Evolutionary conservation across 768 basidiomycete species (phyloP).

Genomic region (Trametes cubensis): DNA sequence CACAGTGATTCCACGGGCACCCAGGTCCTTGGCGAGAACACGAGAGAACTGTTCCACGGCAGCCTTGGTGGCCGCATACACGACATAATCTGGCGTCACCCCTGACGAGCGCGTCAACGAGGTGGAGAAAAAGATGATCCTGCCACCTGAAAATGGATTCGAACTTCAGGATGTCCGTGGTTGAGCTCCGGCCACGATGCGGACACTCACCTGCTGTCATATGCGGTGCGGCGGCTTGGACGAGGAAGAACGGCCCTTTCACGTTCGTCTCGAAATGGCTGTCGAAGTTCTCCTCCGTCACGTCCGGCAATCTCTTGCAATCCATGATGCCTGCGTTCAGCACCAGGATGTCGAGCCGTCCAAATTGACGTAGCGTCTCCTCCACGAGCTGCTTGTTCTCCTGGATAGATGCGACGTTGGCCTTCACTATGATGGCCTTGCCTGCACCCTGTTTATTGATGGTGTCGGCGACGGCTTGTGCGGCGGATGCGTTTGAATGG

Average conservation of each 20-base stretch:
- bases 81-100: constrained; percentile 50
- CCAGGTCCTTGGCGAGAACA: constrained; percentile 62
- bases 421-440: constrained; percentile 52
- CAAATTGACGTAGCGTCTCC: constrained; percentile 50
- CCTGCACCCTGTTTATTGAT: constrained; percentile 47
- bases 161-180: background rate
- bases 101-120: constrained; percentile 48
- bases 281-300: constrained; percentile 57
- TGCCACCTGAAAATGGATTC: constrained; percentile 40
- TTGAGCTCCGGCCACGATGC: background rate
- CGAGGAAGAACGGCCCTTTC: constrained; percentile 60
- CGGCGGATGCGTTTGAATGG: constrained; percentile 43
- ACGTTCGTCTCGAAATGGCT: constrained; percentile 57
- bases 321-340: constrained; percentile 64
- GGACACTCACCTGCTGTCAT: constrained; percentile 43
- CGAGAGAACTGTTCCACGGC: constrained; percentile 62
- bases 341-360: constrained; percentile 59
- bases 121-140: constrained; percentile 60
- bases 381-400: constrained; percentile 52
- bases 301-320: constrained; percentile 48
- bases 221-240: constrained; percentile 47
- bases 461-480: constrained; percentile 48
- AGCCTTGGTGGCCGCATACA: constrained; percentile 59
- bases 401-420: constrained; percentile 52
- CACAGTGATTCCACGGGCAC: constrained; percentile 53